Conservation (phyloP, 768 basidiomycete species). For the Termitomyces bulborhizus region DNA sequence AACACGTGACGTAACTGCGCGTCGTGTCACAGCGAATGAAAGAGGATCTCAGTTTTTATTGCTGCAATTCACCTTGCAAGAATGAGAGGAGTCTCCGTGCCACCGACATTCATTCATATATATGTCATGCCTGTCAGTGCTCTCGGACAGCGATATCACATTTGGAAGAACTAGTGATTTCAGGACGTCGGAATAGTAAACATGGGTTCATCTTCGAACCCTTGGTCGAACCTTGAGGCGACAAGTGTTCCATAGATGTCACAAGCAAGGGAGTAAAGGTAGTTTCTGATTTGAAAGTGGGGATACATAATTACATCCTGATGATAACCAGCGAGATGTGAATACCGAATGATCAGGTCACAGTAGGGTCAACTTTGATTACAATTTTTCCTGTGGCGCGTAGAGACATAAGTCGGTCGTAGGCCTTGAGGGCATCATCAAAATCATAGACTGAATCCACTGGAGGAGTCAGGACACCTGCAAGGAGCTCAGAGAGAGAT, state of each 20-base stretch:
- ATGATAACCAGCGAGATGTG: background rate
- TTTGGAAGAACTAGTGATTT: background rate
- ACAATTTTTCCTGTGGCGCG: conserved; percentile 64
- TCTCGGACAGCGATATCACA: no score
- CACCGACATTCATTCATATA: no score
- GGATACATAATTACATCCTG: background rate
- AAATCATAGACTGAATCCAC: conserved; percentile 59
- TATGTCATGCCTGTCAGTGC: background rate
- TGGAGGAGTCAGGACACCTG: conserved; percentile 45
- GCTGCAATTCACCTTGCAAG: no score
- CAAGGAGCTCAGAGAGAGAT: background rate
- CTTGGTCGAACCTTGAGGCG: no score
- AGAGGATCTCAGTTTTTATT: background rate
- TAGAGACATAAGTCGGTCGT: conserved; percentile 49
- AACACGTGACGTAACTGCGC: conserved; percentile 9
- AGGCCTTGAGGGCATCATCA: conserved; percentile 53
- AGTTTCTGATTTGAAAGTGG: background rate
- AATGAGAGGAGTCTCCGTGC: no score
- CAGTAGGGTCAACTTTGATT: conserved; percentile 33
- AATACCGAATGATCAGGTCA: background rate
- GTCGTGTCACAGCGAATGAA: background rate
- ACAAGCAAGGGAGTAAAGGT: no score
- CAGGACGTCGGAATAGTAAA: background rate
- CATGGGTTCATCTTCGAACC: no score
- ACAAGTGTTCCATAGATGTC: no score